Percentiles rank a stretch among this genome's conserved stretches.
Evolutionary conservation across 257 asterid genomes (phyloP).

Genomic region (Lithospermum erythrorhizon): DNA sequence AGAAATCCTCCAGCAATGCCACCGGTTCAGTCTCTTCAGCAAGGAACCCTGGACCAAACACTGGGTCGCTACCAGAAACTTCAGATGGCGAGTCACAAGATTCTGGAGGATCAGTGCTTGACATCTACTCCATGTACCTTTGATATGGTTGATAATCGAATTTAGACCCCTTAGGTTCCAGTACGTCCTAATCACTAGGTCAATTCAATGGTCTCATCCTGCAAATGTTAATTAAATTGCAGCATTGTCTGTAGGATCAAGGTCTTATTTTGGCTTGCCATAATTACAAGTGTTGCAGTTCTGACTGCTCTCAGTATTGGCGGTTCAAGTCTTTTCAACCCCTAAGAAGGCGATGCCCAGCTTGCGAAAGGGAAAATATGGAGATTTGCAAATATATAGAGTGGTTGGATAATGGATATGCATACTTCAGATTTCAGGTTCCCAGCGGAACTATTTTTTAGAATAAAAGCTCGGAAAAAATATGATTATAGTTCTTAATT

Average conservation of each 20-base stretch:
- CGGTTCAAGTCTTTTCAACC: conserved; percentile 73
- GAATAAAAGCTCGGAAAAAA: too few species aligned
- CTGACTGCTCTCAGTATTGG: conserved; percentile 65
- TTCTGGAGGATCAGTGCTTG: conserved; percentile 39
- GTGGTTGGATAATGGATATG: background rate
- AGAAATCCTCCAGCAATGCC: conserved; percentile 28
- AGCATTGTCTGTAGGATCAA: conserved; percentile 47
- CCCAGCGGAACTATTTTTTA: too few species aligned
- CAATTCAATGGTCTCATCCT: conserved; percentile 3
- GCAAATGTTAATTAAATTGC: conserved; percentile 1
- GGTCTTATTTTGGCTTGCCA: conserved; percentile 65
- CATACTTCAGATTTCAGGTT: background rate
- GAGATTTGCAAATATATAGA: background rate
- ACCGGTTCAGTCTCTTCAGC: conserved; percentile 21
- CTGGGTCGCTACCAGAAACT: conserved; percentile 27
- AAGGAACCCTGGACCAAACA: conserved; percentile 16
- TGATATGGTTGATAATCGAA: too few species aligned
- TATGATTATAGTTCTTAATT: too few species aligned
- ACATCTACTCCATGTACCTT: background rate
- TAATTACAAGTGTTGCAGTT: conserved; percentile 62
- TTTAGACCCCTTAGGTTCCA: background rate
- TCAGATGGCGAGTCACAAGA: conserved; percentile 29
- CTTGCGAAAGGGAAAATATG: background rate
- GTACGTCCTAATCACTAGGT: background rate
- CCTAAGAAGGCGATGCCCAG: conserved; percentile 30